Base-by-base conservation (phyloP, 192 early-diverging fungal genomes). In the Funneliformis geosporum region DNA sequence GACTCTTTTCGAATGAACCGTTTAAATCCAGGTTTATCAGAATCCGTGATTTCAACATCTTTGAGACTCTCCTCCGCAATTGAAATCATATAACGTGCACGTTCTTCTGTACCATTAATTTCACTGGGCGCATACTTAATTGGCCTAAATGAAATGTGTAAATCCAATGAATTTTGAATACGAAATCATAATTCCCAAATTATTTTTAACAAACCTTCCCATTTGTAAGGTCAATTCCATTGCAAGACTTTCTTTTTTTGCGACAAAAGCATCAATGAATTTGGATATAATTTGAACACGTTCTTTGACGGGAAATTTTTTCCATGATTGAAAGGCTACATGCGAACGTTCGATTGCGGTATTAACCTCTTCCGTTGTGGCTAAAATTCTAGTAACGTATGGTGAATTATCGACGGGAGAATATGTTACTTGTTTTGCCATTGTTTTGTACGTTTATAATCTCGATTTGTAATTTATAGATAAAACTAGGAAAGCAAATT, bases 1-100 rank as follows among this genome's bases (percentile, higher is more conserved):
- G 94, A 91, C 33, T 94, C 94, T 71, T 92, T 91, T 2, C 88
- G 83, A 55, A 93, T 92, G 73, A 88, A 94, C 0, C 91, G 82
- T 72, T 82, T 87, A 77, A 92, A 93, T 38, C 86, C 87, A 12
- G 85, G 80, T 69, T 82, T 88, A 25, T 84, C 80, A 8, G 77
- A 78, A 12, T 87, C 83, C 62, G 88, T 84, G 61, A 92, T 82
- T 60, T 85, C 79, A 3, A 86, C 86, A 80, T 94, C 92, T 62
- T 87, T 82, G 0, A 95, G 83, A 39, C 87, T 74, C 43, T 88
- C 86, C 59, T 91, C 82, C 0, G 93, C 93, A 21, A 94, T 87
- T 44, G 89, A 88, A 21, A 89, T 84, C 88, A 95, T 87, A 75
- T 93, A 90, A 21, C 83, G 80, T 27, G 91, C 91, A 33, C 94